Percentiles rank a stretch among this genome's conserved stretches.
phyloP scores from a whole-genome alignment of 495 filamentous ascomycete species.

The Stereocaulon alpinum region DNA sequence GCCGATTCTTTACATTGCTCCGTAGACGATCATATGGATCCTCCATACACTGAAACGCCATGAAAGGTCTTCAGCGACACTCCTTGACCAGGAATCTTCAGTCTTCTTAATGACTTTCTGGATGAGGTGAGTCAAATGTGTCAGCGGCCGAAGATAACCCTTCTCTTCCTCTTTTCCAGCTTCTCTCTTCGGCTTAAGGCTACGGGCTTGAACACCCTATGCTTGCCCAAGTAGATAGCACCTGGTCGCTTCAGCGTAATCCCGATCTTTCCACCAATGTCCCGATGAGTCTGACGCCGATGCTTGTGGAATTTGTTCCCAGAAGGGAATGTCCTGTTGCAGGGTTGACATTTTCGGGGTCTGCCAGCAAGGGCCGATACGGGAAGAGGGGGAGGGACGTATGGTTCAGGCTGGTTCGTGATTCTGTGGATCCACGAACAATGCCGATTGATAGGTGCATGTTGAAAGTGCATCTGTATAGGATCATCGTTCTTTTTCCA shows the following conservation, averaged over 20 bases:
- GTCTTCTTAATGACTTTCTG: no score
- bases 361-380: no score
- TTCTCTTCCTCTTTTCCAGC: neutral
- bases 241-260: slow-evolving; percentile 2
- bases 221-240: neutral
- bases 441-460: neutral
- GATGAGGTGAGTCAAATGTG: no score
- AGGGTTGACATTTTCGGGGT: slow-evolving; percentile 11
- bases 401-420: slow-evolving; percentile 4
- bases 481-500: slow-evolving; percentile 15
- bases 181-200: neutral
- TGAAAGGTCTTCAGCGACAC: no score
- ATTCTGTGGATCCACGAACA: slow-evolving; percentile 12
- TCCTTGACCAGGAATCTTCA: no score
- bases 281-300: neutral
- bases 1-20: no score
- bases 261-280: neutral
- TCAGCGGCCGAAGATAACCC: no score
- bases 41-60: no score
- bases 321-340: slow-evolving; percentile 13
- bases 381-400: neutral
- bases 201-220: slow-evolving; percentile 6
- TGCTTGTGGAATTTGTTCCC: slow-evolving; percentile 12
- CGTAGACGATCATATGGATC: no score
- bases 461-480: neutral